Evolutionary conservation across 2,329 filamentous ascomycete genomes (phyloP).

Genomic region (Gyromitra esculenta): DNA sequence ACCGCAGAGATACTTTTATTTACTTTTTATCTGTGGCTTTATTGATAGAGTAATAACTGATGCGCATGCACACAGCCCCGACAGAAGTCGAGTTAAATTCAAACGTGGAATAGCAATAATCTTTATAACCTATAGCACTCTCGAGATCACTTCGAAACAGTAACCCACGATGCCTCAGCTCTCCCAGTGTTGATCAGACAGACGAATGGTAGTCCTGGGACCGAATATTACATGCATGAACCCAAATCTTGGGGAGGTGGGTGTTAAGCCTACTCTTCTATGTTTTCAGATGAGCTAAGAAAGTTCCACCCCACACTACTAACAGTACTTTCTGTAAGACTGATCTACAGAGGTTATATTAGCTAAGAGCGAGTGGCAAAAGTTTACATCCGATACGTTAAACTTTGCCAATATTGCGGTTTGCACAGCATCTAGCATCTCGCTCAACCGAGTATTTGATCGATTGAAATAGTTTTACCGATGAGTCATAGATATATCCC

Average conservation of each 20-base stretch:
- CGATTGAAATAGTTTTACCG: neutral
- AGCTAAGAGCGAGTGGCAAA: neutral
- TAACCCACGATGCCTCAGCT: neutral
- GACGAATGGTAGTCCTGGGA: neutral
- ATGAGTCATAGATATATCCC: neutral
- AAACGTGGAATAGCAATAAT: too few species aligned
- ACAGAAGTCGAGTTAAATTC: too few species aligned
- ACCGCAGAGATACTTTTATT: neutral
- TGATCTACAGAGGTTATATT: neutral
- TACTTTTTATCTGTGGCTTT: neutral
- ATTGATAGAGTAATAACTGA: too few species aligned
- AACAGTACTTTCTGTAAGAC: neutral
- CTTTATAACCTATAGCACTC: too few species aligned
- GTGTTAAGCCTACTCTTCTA: neutral
- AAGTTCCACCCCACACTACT: too few species aligned
- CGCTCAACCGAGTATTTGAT: neutral
- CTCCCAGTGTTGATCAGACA: neutral
- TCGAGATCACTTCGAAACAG: neutral
- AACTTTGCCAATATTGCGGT: neutral
- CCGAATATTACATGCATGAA: neutral
- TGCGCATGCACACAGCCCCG: too few species aligned
- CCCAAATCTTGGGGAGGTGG: neutral
- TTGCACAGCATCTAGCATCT: neutral
- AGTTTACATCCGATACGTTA: neutral
- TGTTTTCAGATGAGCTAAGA: too few species aligned